Conservation (phyloP, 2,329 filamentous ascomycete species). For the Xylariaceae sp. region DNA sequence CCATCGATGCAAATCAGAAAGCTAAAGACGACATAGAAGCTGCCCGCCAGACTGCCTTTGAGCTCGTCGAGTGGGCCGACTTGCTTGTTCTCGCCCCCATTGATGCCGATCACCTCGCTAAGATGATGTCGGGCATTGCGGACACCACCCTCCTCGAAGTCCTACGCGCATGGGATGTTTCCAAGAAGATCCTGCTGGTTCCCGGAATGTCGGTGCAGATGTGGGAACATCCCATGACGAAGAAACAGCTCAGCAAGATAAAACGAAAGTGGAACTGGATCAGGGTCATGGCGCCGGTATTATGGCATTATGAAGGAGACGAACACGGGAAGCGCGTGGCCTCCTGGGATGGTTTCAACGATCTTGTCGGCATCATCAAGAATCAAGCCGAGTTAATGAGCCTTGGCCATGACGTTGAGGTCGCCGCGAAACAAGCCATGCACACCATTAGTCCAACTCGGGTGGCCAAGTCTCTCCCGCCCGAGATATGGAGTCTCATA, state of each 20-base stretch:
- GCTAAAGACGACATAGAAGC: constrained; percentile 46
- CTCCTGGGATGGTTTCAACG: constrained; percentile 62
- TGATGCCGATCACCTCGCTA: constrained; percentile 76
- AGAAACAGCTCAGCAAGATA: constrained; percentile 80
- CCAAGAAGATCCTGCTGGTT: constrained; percentile 78
- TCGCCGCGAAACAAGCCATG: constrained; percentile 42
- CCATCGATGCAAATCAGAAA: constrained; percentile 36
- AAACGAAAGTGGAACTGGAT: constrained; percentile 84
- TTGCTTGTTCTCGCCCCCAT: constrained; percentile 79
- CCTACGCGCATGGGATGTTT: constrained; percentile 78
- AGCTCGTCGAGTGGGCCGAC: constrained; percentile 83
- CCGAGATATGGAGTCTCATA: constrained; percentile 86
- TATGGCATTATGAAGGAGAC: constrained; percentile 70
- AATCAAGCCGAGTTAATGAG: constrained; percentile 73
- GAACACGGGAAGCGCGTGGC: constrained; percentile 46
- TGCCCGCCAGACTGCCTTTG: constrained; percentile 52
- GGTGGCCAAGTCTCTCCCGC: constrained; percentile 56
- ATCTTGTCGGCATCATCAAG: constrained; percentile 69
- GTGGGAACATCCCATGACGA: constrained; percentile 88
- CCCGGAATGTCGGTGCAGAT: constrained; percentile 85
- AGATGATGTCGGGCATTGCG: constrained; percentile 81
- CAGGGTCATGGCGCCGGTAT: constrained; percentile 70
- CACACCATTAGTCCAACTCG: constrained; percentile 37
- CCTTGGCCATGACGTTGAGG: constrained; percentile 66
- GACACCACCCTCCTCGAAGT: constrained; percentile 78